These are phyloP conservation scores for Vachellia collinsii DNA, from an alignment of 306 rosid genomes.

Conservation along the genomic window DNA sequence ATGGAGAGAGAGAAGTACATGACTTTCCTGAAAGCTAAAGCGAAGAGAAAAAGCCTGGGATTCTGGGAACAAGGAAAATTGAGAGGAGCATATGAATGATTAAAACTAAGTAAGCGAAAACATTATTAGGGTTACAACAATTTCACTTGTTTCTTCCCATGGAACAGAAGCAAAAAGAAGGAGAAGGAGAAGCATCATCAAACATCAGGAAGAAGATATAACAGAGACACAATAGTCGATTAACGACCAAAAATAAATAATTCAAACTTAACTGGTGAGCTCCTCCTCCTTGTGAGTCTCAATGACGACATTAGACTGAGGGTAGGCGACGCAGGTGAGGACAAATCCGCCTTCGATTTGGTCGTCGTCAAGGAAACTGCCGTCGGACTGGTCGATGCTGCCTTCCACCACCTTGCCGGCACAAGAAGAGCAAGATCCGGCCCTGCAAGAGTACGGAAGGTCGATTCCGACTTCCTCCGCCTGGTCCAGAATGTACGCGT, in stretches of 20 bases:
- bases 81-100: background rate
- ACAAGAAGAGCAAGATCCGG: slow-evolving; percentile 89
- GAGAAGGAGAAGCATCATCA: background rate
- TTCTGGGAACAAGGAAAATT: background rate
- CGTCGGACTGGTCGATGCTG: slow-evolving; percentile 63
- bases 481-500: slow-evolving; percentile 62
- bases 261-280: slow-evolving; percentile 43
- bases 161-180: background rate
- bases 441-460: slow-evolving; percentile 86
- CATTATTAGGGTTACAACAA: background rate
- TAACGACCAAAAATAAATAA: background rate
- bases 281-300: slow-evolving; percentile 95
- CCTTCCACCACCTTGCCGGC: slow-evolving; percentile 65
- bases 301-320: slow-evolving; percentile 52
- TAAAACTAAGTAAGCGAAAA: background rate
- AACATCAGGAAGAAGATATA: background rate
- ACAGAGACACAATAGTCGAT: background rate
- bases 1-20: background rate
- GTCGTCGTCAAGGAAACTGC: slow-evolving; percentile 79
- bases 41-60: background rate
- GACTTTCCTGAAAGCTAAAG: background rate
- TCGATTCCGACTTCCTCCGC: slow-evolving; percentile 72
- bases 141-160: background rate
- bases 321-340: slow-evolving; percentile 83
- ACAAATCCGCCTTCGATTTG: slow-evolving; percentile 53